Conservation (phyloP, 805 yeast species). For the Candida tammaniensis region DNA sequence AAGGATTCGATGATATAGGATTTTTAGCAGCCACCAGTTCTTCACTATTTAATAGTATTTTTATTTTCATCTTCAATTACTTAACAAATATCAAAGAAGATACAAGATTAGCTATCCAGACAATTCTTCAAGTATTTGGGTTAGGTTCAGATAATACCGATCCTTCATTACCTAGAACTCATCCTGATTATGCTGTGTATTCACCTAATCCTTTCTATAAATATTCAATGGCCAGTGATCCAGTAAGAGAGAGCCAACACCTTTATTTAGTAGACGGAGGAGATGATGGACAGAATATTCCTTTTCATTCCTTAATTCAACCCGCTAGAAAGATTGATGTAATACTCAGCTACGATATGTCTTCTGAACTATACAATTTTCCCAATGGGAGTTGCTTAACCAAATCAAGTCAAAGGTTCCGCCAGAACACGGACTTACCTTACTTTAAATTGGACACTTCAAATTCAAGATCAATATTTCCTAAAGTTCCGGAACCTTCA, state of each 20-base stretch:
- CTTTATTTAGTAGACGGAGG: conserved; percentile 47
- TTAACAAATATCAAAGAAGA: conserved; percentile 30
- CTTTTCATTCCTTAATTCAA: conserved; percentile 44
- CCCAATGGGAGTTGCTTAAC: conserved; percentile 59
- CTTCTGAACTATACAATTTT: conserved; percentile 51
- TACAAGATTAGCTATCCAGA: conserved; percentile 31
- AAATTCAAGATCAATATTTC: conserved; percentile 2
- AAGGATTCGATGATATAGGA: conserved; percentile 57
- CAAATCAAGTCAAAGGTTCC: conserved; percentile 34
- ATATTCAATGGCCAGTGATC: conserved; percentile 7
- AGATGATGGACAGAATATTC: conserved; percentile 48
- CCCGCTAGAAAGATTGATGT: conserved; percentile 34
- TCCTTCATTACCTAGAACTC: conserved; percentile 17
- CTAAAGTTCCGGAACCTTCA: conserved; percentile 8
- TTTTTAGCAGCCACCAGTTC: conserved; percentile 65
- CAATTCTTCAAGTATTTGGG: conserved; percentile 44
- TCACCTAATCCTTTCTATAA: conserved; percentile 63
- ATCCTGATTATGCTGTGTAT: conserved; percentile 58
- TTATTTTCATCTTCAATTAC: conserved; percentile 46
- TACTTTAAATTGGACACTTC: background rate
- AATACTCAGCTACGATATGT: conserved; percentile 40
- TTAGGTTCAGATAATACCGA: conserved; percentile 16
- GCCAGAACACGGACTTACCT: conserved; percentile 15
- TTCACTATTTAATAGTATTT: conserved; percentile 55
- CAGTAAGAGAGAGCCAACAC: conserved; percentile 11